Conservation (phyloP, 177 flowering plant genomes). For the Vitis hybrid region DNA sequence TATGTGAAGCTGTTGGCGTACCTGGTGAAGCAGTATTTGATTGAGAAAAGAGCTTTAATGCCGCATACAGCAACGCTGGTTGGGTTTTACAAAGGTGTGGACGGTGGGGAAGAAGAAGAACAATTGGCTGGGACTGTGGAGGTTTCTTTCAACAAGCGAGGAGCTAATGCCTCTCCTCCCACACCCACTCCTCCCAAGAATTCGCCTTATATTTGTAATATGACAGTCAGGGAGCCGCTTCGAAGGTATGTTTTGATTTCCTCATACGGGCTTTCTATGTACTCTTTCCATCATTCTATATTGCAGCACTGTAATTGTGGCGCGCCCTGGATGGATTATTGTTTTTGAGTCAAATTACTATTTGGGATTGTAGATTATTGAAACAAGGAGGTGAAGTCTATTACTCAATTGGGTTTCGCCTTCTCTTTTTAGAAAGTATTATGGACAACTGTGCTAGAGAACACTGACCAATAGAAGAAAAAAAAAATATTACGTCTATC, state of each 20-base stretch:
- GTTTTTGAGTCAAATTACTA: too few relatives aligned
- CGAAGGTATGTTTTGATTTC: conserved; percentile 50
- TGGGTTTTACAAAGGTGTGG: conserved; percentile 52
- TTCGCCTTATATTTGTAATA: conserved; percentile 83
- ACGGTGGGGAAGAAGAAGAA: conserved; percentile 27
- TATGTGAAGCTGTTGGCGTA: conserved; percentile 54
- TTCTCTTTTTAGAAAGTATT: too few relatives aligned
- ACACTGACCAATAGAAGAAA: too few relatives aligned
- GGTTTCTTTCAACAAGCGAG: conserved; percentile 64
- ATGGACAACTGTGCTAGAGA: too few relatives aligned
- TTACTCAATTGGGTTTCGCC: too few relatives aligned
- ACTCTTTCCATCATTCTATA: too few relatives aligned
- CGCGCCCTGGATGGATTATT: too few relatives aligned
- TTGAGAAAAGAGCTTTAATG: conserved; percentile 60
- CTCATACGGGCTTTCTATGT: background rate
- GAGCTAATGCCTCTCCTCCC: conserved; percentile 77
- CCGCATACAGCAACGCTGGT: conserved; percentile 76
- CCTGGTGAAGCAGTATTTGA: conserved; percentile 79
- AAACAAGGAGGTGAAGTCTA: too few relatives aligned
- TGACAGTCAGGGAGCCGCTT: conserved; percentile 70
- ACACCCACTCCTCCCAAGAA: conserved; percentile 74
- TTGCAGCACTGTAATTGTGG: too few relatives aligned
- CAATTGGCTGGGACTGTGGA: conserved; percentile 85
- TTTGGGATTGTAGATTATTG: too few relatives aligned
- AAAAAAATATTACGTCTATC: too few relatives aligned